These are phyloP conservation scores for Apiospora hydei DNA, from an alignment of 2,329 filamentous ascomycete genomes.

Conservation along the genomic window DNA sequence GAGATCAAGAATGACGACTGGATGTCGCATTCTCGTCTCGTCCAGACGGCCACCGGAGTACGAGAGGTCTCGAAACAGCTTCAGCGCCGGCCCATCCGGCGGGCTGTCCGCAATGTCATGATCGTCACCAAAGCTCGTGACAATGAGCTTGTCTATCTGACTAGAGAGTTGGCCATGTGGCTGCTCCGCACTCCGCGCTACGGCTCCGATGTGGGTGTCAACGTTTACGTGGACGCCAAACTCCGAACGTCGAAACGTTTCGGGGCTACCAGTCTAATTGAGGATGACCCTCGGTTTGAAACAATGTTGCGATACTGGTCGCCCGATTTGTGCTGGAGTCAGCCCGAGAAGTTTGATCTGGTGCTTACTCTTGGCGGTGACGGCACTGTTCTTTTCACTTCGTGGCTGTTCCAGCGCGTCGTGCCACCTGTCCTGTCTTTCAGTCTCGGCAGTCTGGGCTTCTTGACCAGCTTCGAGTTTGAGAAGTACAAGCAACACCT, in stretches of 20 bases:
- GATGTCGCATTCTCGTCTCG: slow-evolving; percentile 91
- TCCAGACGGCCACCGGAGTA: slow-evolving; percentile 94
- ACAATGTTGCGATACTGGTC: slow-evolving; percentile 96
- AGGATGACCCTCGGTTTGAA: slow-evolving; percentile 77
- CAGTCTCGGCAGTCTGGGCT: slow-evolving; percentile 84
- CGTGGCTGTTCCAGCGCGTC: slow-evolving; percentile 90
- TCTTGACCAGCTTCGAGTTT: slow-evolving; percentile 88
- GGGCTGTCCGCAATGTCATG: slow-evolving; percentile 94
- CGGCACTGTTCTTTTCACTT: slow-evolving; percentile 87
- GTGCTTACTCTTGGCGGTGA: slow-evolving; percentile 89
- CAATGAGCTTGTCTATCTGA: slow-evolving; percentile 89
- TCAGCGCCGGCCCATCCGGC: slow-evolving; percentile 88
- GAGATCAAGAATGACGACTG: slow-evolving; percentile 90
- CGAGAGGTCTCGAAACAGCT: slow-evolving; percentile 96
- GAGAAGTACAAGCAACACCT: slow-evolving; percentile 87
- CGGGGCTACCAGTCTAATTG: slow-evolving; percentile 74
- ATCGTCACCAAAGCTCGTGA: slow-evolving; percentile 98
- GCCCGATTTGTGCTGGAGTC: slow-evolving; percentile 91
- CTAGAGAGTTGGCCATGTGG: slow-evolving; percentile 87
- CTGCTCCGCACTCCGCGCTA: slow-evolving; percentile 89
- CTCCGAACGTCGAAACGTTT: slow-evolving; percentile 89
- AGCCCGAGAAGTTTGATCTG: slow-evolving; percentile 93
- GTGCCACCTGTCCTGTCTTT: slow-evolving; percentile 87
- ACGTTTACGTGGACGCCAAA: slow-evolving; percentile 98
- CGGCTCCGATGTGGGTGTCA: slow-evolving; percentile 87